Conservation (phyloP, 352 stramenopile genomes). For the Globisporangium nagaii region DNA sequence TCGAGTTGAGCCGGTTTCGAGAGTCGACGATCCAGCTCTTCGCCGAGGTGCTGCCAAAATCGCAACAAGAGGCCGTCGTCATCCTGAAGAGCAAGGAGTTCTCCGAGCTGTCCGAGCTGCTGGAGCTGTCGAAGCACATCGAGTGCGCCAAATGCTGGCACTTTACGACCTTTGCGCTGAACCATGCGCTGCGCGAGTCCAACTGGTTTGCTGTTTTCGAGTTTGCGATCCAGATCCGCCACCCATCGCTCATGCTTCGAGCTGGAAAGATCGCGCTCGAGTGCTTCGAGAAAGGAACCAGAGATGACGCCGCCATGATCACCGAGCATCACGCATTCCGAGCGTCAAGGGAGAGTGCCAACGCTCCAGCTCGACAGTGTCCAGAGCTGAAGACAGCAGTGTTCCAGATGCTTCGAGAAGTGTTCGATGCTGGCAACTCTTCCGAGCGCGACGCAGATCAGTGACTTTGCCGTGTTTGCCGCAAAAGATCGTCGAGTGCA, state of each 20-base stretch:
- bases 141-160: constrained; percentile 13
- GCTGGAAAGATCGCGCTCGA: constrained; percentile 4
- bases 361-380: not conserved
- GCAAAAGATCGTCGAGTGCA: not conserved
- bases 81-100: not conserved
- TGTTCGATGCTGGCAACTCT: constrained; percentile 1
- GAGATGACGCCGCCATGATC: not conserved
- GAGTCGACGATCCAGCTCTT: not conserved
- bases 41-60: constrained; percentile 2
- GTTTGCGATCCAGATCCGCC: not conserved
- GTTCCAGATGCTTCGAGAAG: constrained; percentile 1
- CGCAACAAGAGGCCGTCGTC: constrained; percentile 6
- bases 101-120: not conserved
- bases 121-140: constrained; percentile 6
- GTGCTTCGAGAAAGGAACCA: not conserved
- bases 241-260: constrained; percentile 9
- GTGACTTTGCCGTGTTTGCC: not conserved
- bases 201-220: constrained; percentile 4
- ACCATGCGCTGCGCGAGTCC: not conserved
- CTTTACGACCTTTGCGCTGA: constrained; percentile 10
- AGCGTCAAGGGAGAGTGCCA: not conserved
- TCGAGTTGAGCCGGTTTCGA: not conserved
- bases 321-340: too few species aligned
- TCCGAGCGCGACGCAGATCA: not conserved
- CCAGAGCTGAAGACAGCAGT: constrained; percentile 3